Conservation (phyloP, 768 basidiomycete species). For the Boletellus ananiceps region DNA sequence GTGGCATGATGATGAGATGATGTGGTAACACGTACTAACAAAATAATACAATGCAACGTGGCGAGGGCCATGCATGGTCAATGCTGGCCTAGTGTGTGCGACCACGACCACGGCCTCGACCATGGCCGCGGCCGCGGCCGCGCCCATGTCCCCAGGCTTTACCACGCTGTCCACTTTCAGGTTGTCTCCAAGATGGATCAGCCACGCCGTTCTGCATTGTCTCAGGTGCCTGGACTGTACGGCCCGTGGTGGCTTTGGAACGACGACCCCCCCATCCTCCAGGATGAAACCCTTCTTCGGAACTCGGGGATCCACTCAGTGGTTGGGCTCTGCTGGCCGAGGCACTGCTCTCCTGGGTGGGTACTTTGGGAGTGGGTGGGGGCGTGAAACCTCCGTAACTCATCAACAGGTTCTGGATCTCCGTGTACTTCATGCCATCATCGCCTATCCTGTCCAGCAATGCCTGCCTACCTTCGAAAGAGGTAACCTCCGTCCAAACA, state of each 20-base stretch:
- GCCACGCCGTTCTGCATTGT: constrained; percentile 8
- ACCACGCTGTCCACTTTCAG: constrained; percentile 32
- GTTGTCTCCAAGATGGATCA: constrained; percentile 7
- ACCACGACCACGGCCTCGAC: constrained; percentile 37
- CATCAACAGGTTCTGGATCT: constrained; percentile 51
- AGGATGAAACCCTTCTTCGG: constrained; percentile 2
- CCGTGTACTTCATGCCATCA: constrained; percentile 38
- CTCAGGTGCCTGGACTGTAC: not conserved
- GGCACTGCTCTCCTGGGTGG: constrained; percentile 8
- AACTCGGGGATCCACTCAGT: constrained; percentile 6
- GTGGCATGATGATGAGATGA: constrained; percentile 16
- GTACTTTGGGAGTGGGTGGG: constrained; percentile 33
- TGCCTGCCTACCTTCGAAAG: constrained; percentile 28
- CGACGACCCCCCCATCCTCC: constrained; percentile 13
- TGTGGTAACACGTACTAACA: constrained; percentile 19
- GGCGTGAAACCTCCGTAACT: constrained; percentile 48
- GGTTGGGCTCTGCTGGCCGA: constrained; percentile 12
- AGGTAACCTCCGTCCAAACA: constrained; percentile 48
- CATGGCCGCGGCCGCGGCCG: constrained; percentile 36
- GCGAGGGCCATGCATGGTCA: constrained; percentile 3
- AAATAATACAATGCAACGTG: constrained; percentile 19
- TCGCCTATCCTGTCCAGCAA: constrained; percentile 22
- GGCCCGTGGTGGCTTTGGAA: not conserved
- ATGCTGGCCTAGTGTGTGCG: constrained; percentile 25
- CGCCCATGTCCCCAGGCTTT: constrained; percentile 37